Evolutionary conservation across 1,139 yeast species (phyloP), one percentile per base, ranked within the genome.

Genomic region (Nakaseomyces kungkrabaensis): DNA sequence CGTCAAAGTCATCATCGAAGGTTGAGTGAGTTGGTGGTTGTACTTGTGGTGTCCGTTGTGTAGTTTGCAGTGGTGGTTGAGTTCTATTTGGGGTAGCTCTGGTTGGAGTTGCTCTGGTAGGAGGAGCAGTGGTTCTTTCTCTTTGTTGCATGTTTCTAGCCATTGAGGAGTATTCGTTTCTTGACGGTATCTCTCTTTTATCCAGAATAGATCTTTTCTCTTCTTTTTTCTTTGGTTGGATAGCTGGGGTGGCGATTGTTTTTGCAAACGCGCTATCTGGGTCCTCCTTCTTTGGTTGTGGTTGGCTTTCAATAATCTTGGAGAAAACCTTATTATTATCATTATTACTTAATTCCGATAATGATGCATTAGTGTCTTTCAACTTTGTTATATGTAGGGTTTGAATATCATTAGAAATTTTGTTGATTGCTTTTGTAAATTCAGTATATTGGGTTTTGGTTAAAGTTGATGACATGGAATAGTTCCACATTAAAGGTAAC

Each of bases 401-500:
- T 58, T 75, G 77, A 22, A 75, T 67, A n/a, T 60, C 61, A 22
- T 52, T 56, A 0, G 75, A 60, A 11, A 73, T 64, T 13, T 56
- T 63, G 49, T 73, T 71, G 32, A 74, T 69, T 4, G 63, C 64
- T 6, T 58, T 62, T 51, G 69, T 66, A 48, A 71, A 71, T 13
- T 58, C 59, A 31, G 65, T 56, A 59, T 76, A 78, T 53, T 76
- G 75, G 4, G 59, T 54, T 10, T 70, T 63, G 22, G 68, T 68
- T 42, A 78, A 59, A n/a, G 73, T 68, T 2, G 74, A 62, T 6
- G 78, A 71, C 66, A 77, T 70, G 3, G 79, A 69, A 52, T 75
- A 68, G 11, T 66, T 64, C 70, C 79, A 71, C 26, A 78, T 57
- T 44, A 73, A 72, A 1, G 83, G 82, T n/a, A 78, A 58, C 5